Percentiles rank a stretch among this genome's conserved stretches.
These are phyloP conservation scores for Nigrospora sphaerica DNA, from an alignment of 2,329 filamentous ascomycete genomes.

Conservation along the genomic window DNA sequence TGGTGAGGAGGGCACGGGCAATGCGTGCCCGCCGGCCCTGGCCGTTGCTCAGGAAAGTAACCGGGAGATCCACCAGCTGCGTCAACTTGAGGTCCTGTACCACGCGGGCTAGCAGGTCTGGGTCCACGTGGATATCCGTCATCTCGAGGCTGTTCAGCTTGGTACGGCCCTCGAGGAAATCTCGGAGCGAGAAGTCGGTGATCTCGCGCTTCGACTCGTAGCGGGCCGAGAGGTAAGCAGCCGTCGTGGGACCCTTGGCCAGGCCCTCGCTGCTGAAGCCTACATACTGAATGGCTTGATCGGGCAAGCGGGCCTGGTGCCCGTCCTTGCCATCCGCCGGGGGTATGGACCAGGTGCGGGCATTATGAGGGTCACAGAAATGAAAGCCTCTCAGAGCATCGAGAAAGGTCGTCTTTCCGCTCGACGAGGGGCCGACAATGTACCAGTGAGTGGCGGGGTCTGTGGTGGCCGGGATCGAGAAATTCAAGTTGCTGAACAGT, in stretches of 20 bases:
- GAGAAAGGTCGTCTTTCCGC: conserved; percentile 76
- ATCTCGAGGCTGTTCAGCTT: conserved; percentile 66
- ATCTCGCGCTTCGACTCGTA: conserved; percentile 85
- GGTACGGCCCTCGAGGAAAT: conserved; percentile 78
- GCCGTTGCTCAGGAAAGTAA: conserved; percentile 87
- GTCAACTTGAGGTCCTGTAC: conserved; percentile 63
- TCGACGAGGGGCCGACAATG: conserved; percentile 70
- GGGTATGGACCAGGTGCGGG: conserved; percentile 52
- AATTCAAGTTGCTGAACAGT: conserved; percentile 64
- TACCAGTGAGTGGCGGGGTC: conserved; percentile 64
- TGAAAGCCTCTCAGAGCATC: conserved; percentile 71
- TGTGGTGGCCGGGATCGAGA: conserved; percentile 57
- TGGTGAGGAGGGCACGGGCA: conserved; percentile 72
- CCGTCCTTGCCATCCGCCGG: conserved; percentile 14
- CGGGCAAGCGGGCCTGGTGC: conserved; percentile 47
- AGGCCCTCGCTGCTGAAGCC: conserved; percentile 75
- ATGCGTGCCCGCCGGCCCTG: conserved; percentile 84
- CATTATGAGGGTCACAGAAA: conserved; percentile 66
- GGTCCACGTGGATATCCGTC: conserved; percentile 40
- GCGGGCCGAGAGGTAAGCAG: conserved; percentile 78
- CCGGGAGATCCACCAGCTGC: conserved; percentile 68
- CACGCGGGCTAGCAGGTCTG: conserved; percentile 50
- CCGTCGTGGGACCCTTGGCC: conserved; percentile 48
- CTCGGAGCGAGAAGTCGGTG: conserved; percentile 76
- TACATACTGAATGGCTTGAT: conserved; percentile 75